These are phyloP conservation scores for Aspergillus cejpii DNA, from an alignment of 2,329 filamentous ascomycete genomes.

Conservation along the genomic window DNA sequence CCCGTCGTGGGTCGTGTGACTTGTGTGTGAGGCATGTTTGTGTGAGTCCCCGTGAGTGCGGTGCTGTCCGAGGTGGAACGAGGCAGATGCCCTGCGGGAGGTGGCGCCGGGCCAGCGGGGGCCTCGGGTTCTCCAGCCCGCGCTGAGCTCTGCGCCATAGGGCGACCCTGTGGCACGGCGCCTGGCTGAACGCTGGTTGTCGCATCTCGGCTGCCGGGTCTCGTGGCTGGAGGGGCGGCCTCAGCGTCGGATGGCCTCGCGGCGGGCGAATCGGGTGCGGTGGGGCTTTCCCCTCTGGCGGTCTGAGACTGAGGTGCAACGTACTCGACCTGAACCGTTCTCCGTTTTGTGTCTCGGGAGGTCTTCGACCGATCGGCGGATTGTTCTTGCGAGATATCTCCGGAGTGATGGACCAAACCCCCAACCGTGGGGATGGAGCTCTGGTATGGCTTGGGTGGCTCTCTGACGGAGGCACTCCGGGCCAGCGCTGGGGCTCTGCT, in stretches of 20 bases:
- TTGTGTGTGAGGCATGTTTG: constrained; percentile 33
- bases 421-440: constrained; percentile 45
- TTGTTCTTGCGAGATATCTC: constrained; percentile 62
- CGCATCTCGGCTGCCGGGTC: constrained; percentile 12
- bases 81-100: constrained; percentile 46
- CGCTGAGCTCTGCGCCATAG: constrained; percentile 5
- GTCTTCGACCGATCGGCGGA: constrained; percentile 59
- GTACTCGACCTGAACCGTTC: constrained; percentile 96
- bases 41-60: constrained; percentile 42
- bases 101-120: constrained; percentile 21
- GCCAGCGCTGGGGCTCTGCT: constrained; percentile 57
- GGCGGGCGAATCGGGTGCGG: constrained; percentile 7
- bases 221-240: constrained; percentile 43
- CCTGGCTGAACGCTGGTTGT: constrained; percentile 5
- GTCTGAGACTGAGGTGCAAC: constrained; percentile 86
- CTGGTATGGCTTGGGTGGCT: constrained; percentile 62
- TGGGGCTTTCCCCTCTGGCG: constrained; percentile 54
- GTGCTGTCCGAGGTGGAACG: constrained; percentile 55
- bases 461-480: constrained; percentile 89
- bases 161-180: constrained; percentile 2
- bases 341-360: constrained; percentile 75
- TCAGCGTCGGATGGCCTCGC: constrained; percentile 17
- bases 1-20: constrained; percentile 67
- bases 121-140: constrained; percentile 13
- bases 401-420: constrained; percentile 66